Evolutionary conservation across 805 yeast genomes (phyloP).

Genomic region (Hanseniaspora guilliermondii): DNA sequence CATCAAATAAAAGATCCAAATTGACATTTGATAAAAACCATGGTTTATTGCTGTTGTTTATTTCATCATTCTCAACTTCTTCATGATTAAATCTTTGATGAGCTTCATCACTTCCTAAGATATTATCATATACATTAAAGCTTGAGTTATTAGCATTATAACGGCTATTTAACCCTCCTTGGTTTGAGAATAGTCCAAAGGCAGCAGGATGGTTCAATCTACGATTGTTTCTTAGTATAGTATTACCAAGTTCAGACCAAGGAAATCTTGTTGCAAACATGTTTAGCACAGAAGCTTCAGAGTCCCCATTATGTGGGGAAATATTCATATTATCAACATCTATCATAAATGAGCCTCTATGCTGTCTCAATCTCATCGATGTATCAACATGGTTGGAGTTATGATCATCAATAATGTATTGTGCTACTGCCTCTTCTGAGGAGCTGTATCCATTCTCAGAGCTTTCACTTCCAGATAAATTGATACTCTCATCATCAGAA

Average conservation of each 20-base stretch:
- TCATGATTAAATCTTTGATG: neutral
- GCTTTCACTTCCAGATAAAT: neutral
- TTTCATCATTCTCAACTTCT: neutral
- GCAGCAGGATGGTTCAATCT: too few species aligned
- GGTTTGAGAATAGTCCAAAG: neutral
- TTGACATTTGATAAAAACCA: neutral
- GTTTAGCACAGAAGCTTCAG: neutral
- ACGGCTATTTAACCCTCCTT: neutral
- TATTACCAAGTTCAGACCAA: neutral
- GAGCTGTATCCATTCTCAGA: neutral
- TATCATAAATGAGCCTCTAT: neutral
- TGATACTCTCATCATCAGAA: constrained; percentile 6
- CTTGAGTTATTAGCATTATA: neutral
- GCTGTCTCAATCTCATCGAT: neutral
- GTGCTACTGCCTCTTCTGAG: neutral
- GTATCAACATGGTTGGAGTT: neutral
- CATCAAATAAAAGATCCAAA: neutral
- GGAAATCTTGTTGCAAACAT: neutral
- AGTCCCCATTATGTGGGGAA: neutral
- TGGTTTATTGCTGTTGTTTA: neutral
- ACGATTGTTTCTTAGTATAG: neutral
- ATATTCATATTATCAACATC: neutral
- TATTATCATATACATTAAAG: neutral
- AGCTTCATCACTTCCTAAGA: neutral
- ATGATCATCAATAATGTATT: neutral